Evolutionary conservation across 768 basidiomycete species (phyloP), one percentile per base, ranked within the genome.

Genomic region (Postia placenta): DNA sequence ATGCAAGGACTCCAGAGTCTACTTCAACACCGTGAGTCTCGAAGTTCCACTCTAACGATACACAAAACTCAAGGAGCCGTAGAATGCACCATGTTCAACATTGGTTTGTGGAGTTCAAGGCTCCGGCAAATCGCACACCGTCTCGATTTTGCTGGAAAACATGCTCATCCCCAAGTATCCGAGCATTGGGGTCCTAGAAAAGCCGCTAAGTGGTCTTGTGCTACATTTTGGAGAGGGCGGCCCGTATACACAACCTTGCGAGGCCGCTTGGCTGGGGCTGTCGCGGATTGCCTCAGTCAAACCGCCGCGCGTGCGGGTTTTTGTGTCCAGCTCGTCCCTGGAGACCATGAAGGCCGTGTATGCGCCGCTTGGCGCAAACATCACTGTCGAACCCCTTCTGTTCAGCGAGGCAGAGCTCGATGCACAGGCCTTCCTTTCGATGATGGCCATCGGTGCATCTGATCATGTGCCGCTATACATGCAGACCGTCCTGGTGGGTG

Each of bases 101-200:
- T 58, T 87, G n/a, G 75, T 87, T 2, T 88, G 85, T 45, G 85
- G 85, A 0, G 85, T 86, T 0, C 86, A 87, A 67, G 84, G 86
- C 0, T 81, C 85, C 0, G 85, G 85, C 7, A 87, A 88, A 57
- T 86, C 83, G 0, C 85, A 88, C 44, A 85, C 83, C 0, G 77
- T 85, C 1, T 80, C 85, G 0, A 75, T 82, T 0, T 68, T 88
- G 4, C 59, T 88, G 0, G 87, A 88, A 59, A 81, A 71, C 51
- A 83, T 87, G 79, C 67, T 87, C 6, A 75, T 87, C n/a, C 54
- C 80, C 0, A 64, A 68, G 12, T 72, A 74, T 48, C 56, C 70
- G 2, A 55, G 71, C 0, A 75, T 80, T 15, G 86, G 87, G 0
- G 61, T 60, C 0, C 61, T 83, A 6, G 60, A 73, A 23, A 80